Base-by-base conservation (phyloP, 768 basidiomycete genomes). In the Amanita polypyramis region DNA sequence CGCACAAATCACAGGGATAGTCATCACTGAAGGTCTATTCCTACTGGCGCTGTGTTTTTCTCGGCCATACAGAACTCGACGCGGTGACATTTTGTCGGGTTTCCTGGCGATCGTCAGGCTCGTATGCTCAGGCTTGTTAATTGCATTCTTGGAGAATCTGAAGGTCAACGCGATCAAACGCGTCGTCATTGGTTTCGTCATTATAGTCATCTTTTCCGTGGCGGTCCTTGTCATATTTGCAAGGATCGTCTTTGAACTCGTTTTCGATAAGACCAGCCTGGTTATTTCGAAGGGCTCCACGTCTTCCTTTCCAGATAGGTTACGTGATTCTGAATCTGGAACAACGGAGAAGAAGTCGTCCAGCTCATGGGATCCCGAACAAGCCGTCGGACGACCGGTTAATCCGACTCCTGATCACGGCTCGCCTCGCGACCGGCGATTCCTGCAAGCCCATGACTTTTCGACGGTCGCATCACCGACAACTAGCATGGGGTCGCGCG, bases 161-260 rank as follows among this genome's bases (percentile, higher is more conserved):
- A 62, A 70, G 5, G 72, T 93, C 29, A 65, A 70, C 14, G 71
- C 91, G 34, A 95, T 95, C 55, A 81, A 86, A 1, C 77, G 91
- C 15, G 84, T 87, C 1, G 82, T 76, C 29, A 81, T 96, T 48
- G 91, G 90, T 17, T 73, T 86, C 49, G 74, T 90, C 52, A 71
- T 79, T 33, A 78, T 81, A 10, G 76, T 85, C 27, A 70, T 91
- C 32, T 84, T 79, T 60, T 82, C 84, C 11, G 65, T 88, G 33
- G 75, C 86, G 0, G 72, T 86, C 25, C 51, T 93, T 39, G 63
- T 89, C 47, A 70, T 87, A 39, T 49, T 49, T 32, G 38, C 32
- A 57, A 75, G 86, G 59, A 54, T 82, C 57, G 89, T 88, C 57
- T 65, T 80, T 37, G 54, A 79, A 37, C 64, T 79, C 62, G 76